phyloP scores from a whole-genome alignment of 768 basidiomycete species.

The Ephemerocybe angulata region DNA sequence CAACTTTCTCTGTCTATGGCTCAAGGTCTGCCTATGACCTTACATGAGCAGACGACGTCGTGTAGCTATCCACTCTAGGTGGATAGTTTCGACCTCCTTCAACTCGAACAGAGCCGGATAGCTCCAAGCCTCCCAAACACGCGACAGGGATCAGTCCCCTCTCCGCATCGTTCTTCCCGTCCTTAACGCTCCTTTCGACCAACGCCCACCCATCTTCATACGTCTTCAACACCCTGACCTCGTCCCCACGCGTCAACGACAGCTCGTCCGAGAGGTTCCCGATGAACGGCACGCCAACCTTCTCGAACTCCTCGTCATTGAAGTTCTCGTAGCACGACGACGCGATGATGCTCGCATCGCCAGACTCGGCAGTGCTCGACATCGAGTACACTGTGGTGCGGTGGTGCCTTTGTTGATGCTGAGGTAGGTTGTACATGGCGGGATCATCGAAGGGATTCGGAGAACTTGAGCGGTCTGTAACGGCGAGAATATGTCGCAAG shows the following conservation, averaged over 20 bases:
- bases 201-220: conserved; percentile 74
- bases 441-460: conserved; percentile 1
- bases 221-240: conserved; percentile 46
- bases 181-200: conserved; percentile 41
- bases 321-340: conserved; percentile 22
- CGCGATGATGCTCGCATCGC: not conserved
- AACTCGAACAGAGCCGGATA: not conserved
- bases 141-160: conserved; percentile 64
- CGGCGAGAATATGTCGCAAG: not conserved
- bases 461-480: not conserved
- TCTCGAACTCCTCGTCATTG: conserved; percentile 43
- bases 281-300: conserved; percentile 51
- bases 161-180: conserved; percentile 8
- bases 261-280: conserved; percentile 64
- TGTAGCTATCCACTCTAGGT: not conserved
- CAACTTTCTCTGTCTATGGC: too few relatives aligned
- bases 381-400: not conserved
- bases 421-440: not conserved
- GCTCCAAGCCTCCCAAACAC: conserved; percentile 46
- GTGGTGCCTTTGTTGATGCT: not conserved
- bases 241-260: conserved; percentile 45
- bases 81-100: not conserved
- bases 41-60: not conserved
- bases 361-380: conserved; percentile 22
- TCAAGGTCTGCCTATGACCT: not conserved